Base-by-base conservation (phyloP, 1,139 yeast genomes). In the Saccharomyces hybrid region DNA sequence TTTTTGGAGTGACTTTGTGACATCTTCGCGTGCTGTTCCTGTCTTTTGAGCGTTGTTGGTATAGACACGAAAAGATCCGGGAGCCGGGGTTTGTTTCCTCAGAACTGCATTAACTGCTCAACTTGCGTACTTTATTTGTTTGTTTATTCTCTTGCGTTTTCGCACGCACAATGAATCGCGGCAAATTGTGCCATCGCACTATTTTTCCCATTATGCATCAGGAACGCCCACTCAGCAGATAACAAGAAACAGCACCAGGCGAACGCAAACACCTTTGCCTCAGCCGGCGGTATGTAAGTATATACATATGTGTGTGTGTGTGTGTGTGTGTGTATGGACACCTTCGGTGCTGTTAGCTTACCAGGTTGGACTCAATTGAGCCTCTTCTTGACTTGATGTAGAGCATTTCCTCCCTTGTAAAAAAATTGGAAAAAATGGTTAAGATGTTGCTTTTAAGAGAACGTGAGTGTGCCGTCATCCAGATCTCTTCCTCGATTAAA, bases 1-100 rank as follows among this genome's bases (percentile, higher is more conserved):
- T 56, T 60, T 38, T 38, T 38, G 24, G 44, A 38, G 24, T 38
- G 44, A 5, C 44, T 29, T 24, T 47, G 48, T 16, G 48, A 47
- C 48, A 47, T 27, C 8, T 9, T 47, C 4, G 14, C 24, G 26
- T 8, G 44, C 7, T 4, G 19, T 11, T 4, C 8, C 9, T 16
- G 11, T 19, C 9, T 11, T 7, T 19, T 5, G 4, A 38, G 44
- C 9, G 24, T 16, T 16, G 44, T 38, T 38, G 44, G 3, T 38
- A 19, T 19, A 11, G 24, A 5, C 9, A 38, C 19, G n/a, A 11
- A 9, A 38, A 19, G 26, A 19, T 19, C 19, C 19, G 5, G 24
- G 44, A n/a, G 12, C 26, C n/a, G 7, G 3, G 7, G 12, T 19
- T 19, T 7, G 24, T 4, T 12, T 38, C 3, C 19, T 9, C 11